These are phyloP conservation scores for Cordyceps militaris DNA, from an alignment of 2,329 filamentous ascomycete genomes.

Conservation along the genomic window DNA sequence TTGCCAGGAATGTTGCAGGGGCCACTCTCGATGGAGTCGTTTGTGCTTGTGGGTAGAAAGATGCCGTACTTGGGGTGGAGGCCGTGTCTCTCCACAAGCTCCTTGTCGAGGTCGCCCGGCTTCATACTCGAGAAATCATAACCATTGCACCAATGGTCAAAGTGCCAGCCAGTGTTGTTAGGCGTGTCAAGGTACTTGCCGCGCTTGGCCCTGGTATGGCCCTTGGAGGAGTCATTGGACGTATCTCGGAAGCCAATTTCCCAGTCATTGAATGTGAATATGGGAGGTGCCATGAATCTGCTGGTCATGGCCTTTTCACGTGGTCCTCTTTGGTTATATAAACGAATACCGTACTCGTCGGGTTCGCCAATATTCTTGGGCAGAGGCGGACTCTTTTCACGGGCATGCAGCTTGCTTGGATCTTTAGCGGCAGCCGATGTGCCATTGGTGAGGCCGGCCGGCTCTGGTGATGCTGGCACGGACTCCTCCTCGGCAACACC, in stretches of 20 bases:
- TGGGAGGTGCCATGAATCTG: slow-evolving; percentile 41
- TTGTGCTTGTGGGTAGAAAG: slow-evolving; percentile 41
- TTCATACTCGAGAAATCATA: slow-evolving; percentile 45
- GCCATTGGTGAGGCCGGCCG: slow-evolving; percentile 23
- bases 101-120: slow-evolving; percentile 44
- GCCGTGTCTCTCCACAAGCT: slow-evolving; percentile 40
- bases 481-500: slow-evolving; percentile 31
- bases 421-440: slow-evolving; percentile 20
- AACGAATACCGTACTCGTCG: slow-evolving; percentile 46
- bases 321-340: slow-evolving; percentile 34
- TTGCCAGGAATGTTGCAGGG: slow-evolving; percentile 37
- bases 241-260: slow-evolving; percentile 56
- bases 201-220: slow-evolving; percentile 44
- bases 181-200: slow-evolving; percentile 48
- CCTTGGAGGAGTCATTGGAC: slow-evolving; percentile 47
- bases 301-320: slow-evolving; percentile 42
- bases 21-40: slow-evolving; percentile 34
- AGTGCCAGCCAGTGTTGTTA: slow-evolving; percentile 46
- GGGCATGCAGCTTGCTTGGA: slow-evolving; percentile 25
- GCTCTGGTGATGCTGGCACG: slow-evolving; percentile 30
- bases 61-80: slow-evolving; percentile 49
- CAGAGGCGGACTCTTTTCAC: slow-evolving; percentile 31
- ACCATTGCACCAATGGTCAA: slow-evolving; percentile 46
- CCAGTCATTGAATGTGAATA: slow-evolving; percentile 42
- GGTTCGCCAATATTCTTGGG: slow-evolving; percentile 37